These are phyloP conservation scores for Lyophyllum shimeji DNA, from an alignment of 768 basidiomycete species.

Conservation along the genomic window DNA sequence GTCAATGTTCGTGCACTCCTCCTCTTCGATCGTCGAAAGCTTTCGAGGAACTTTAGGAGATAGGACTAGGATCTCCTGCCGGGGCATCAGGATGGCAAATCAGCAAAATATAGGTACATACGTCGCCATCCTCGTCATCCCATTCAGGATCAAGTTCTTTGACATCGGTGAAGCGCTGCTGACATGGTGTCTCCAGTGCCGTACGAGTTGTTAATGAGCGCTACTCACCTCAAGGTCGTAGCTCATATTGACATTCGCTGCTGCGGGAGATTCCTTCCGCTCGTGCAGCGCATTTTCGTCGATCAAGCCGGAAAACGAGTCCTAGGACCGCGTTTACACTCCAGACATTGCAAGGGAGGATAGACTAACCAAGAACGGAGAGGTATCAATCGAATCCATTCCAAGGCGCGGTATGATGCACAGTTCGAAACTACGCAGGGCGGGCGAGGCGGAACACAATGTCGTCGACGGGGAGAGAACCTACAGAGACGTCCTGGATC, in stretches of 20 bases:
- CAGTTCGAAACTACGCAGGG: not conserved
- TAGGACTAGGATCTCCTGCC: constrained; percentile 49
- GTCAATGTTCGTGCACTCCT: constrained; percentile 24
- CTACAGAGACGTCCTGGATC: not conserved
- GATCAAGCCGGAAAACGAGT: constrained; percentile 15
- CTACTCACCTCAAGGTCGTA: constrained; percentile 43
- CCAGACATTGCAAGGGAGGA: too few relatives aligned
- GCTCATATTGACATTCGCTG: constrained; percentile 26
- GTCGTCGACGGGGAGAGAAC: constrained; percentile 16
- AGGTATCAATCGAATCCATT: constrained; percentile 12
- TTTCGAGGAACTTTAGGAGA: constrained; percentile 34
- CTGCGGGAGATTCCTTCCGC: not conserved
- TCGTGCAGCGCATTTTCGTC: constrained; percentile 6
- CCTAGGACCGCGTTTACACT: not conserved
- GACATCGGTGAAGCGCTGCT: constrained; percentile 41
- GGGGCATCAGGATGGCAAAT: not conserved
- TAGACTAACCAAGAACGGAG: constrained; percentile 13
- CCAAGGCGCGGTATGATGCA: constrained; percentile 13
- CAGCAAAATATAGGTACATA: constrained; percentile 20
- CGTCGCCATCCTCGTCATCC: constrained; percentile 51
- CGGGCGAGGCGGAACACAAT: constrained; percentile 10
- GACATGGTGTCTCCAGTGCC: not conserved
- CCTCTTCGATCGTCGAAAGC: constrained; percentile 32
- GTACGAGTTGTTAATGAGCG: not conserved
- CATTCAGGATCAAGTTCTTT: constrained; percentile 43